Evolutionary conservation across 2,329 filamentous ascomycete genomes (phyloP), one percentile per base, ranked within the genome.

Genomic region (Fusarium veterinarium): DNA sequence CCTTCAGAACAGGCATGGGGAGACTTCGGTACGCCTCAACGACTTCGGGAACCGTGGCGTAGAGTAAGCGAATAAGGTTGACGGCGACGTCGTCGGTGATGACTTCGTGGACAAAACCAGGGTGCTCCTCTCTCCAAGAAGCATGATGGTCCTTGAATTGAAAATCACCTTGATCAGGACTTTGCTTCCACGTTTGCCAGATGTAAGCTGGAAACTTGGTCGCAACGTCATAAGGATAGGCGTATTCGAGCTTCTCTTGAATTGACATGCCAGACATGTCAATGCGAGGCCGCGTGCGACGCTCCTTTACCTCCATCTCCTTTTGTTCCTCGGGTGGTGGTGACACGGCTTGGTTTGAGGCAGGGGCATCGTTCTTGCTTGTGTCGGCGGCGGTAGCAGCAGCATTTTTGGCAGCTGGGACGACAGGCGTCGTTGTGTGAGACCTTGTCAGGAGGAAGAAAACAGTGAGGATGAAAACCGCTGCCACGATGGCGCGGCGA

Each of bases 171-270:
- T 94, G 92, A 3, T 91, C 89, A 0, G 95, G 95, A 2, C 91
- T 93, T 78, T 90, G 92, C 82, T 97, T 98, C 96, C 96, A 99
- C 19, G 96, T 99, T 86, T 99, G 96, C 96, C 96, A 99, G 79
- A 99, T 97, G 85, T 97, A 98, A 63, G 95, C 95, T 6, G 96
- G 96, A 81, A 98, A 98, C 81, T 95, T 97, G 76, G 87, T 83
- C 79, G 95, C 91, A 71, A 95, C 87, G 78, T 97, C 93, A 86
- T 98, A 99, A 25, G 95, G 94, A 82, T 96, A 98, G 76, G 97
- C 93, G 85, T 97, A 98, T 58, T 91, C 92, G 64, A 99, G 90
- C 84, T 96, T 97, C 85, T 89, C 92, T 86, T 86, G 87, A 59
- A 95, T 87, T 20, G 92, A 91, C 83, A 93, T 91, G 79, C 87